Evolutionary conservation across 2,329 filamentous ascomycete species (phyloP).

Genomic region (Alternaria sp.): DNA sequence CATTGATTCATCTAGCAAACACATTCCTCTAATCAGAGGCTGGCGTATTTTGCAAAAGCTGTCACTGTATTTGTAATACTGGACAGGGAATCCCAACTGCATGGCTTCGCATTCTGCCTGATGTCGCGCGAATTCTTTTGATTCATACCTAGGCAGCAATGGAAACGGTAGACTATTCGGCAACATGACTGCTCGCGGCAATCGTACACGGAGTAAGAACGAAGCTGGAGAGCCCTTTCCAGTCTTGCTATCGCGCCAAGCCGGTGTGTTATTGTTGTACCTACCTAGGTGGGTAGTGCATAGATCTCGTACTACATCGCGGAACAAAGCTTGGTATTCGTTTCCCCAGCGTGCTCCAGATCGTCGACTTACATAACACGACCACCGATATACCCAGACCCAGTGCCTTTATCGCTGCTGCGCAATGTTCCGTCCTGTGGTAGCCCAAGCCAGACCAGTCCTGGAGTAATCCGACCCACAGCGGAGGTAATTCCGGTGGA

Average conservation of each 20-base stretch:
- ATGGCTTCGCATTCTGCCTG: neutral
- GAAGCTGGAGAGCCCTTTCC: neutral
- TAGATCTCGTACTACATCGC: neutral
- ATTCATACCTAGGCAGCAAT: neutral
- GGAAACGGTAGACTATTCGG: neutral
- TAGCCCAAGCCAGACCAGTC: neutral
- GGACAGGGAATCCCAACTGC: neutral
- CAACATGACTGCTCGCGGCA: neutral
- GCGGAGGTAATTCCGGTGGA: neutral
- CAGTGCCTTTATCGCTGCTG: neutral
- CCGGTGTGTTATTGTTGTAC: neutral
- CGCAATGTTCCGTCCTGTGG: neutral
- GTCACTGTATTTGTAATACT: neutral
- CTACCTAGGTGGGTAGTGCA: neutral
- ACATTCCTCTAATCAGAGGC: fast-evolving
- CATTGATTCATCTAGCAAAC: neutral
- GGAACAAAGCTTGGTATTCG: neutral
- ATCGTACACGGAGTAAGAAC: neutral
- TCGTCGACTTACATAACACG: neutral
- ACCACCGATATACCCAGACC: neutral
- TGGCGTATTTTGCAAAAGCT: neutral
- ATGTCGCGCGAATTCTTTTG: neutral
- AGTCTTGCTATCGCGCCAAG: neutral
- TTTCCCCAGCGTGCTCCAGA: neutral
- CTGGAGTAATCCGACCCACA: neutral